These are phyloP conservation scores for Posidonia oceanica DNA, from an alignment of 116 monocot species.

Conservation along the genomic window DNA sequence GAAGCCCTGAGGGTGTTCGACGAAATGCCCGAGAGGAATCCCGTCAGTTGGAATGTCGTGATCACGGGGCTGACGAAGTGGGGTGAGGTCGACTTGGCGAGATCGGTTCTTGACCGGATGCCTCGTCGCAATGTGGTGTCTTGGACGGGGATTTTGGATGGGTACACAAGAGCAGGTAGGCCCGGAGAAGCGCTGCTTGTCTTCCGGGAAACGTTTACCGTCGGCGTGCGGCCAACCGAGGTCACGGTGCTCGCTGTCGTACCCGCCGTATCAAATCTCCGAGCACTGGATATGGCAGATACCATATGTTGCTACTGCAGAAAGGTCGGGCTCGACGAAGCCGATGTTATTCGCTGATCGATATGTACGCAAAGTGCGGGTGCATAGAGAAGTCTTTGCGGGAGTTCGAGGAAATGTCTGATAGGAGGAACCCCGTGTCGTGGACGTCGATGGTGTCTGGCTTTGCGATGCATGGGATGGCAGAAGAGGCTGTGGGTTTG, in stretches of 20 bases:
- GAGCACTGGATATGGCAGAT: slow-evolving; percentile 19
- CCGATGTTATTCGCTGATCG: slow-evolving; percentile 59
- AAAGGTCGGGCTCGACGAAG: slow-evolving; percentile 23
- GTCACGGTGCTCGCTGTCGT: slow-evolving; percentile 54
- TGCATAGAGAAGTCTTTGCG: slow-evolving; percentile 21
- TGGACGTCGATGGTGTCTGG: slow-evolving; percentile 63
- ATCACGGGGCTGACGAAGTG: slow-evolving; percentile 36
- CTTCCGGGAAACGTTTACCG: slow-evolving; percentile 32
- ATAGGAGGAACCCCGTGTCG: slow-evolving; percentile 43
- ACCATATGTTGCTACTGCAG: slow-evolving; percentile 34
- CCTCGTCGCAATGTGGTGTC: slow-evolving; percentile 43
- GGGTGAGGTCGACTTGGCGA: slow-evolving; percentile 36
- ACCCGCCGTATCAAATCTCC: slow-evolving; percentile 43
- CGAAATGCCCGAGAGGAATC: slow-evolving; percentile 49
- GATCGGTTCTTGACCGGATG: slow-evolving; percentile 38
- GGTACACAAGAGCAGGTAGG: slow-evolving; percentile 25
- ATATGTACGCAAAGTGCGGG: slow-evolving; percentile 76
- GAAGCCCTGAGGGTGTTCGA: slow-evolving; percentile 42
- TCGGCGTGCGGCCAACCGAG: slow-evolving; percentile 34
- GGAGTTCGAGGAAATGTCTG: slow-evolving; percentile 27
- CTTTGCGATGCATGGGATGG: slow-evolving; percentile 61
- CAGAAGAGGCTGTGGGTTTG: slow-evolving; percentile 26
- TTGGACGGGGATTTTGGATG: slow-evolving; percentile 83
- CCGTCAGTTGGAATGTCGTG: slow-evolving; percentile 58
- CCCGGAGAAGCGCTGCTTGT: slow-evolving; percentile 32